Base-by-base conservation (phyloP, 148 eudicot species). In the Rhododendron molle region DNA sequence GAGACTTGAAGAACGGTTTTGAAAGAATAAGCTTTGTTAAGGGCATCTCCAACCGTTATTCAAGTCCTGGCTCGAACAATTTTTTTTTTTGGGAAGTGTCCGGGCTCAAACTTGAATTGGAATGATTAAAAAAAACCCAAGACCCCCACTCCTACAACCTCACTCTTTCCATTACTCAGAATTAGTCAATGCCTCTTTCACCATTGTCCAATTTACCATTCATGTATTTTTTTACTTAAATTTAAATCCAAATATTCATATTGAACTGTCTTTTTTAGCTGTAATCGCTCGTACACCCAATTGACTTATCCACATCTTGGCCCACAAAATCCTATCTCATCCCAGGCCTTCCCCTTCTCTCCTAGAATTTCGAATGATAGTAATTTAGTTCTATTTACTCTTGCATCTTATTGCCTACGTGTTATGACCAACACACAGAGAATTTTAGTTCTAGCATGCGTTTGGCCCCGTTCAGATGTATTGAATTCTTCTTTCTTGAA, bases 271-370 rank as follows among this genome's bases (percentile, higher is more conserved):
- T 28, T 69, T 69, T 28, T 9, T 0, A 62, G 26, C 74, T 30
- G 32, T 69, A 28, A 28, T 69, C 34, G 0, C 74, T 30, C 7
- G 5, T 3, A 26, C 34, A 28, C 74, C 36, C 74, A 69, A 30
- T 18, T 40, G 14, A 56, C 80, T 82, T 91, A 95, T 97, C 99
- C 98, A 87, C 92, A 94, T 14, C 58, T 54, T 54, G 96, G 90
- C 62, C 95, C 97, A 93, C 97, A 95, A 94, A 81, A 94, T 30
- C 79, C 97, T 74, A 84, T 89, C 88, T 84, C 99, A 98, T 95
- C 83, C 56, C 89, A 18, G 96, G 98, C 97, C 95, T 91, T 4
- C 74, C 74, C 74, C 74, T 26, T 28, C 28, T 62, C 71, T 69
- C 16, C 74, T 65, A 28, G 15, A 28, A 28, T 71, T 71, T 71